Base-by-base conservation (phyloP, 169 alveolate genomes). In the Cryptosporidium bovis region DNA sequence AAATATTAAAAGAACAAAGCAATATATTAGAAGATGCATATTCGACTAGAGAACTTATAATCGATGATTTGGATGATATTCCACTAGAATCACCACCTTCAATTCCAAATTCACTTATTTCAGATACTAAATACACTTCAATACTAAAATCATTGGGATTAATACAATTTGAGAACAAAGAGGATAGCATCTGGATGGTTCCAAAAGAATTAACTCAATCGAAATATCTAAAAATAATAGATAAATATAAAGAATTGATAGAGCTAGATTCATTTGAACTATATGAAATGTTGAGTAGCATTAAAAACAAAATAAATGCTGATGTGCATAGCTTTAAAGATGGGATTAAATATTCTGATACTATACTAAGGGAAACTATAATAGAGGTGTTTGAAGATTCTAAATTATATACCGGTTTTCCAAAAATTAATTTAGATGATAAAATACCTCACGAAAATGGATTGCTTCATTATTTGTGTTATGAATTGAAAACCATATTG, bases 71-170 rank as follows among this genome's bases (percentile, higher is more conserved):
- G 27, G 87, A 60, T 48, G 87, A 77, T n/a, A 77, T 77, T 34
- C 87, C 87, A 34, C 50, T 77, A 13, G 87, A 77, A 31, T 24
- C 64, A 20, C 87, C 87, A 2, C 33, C 87, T 2, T 40, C 51
- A 2, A n/a, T 62, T 1, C 87, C 87, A 7, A 58, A 16, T 62
- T 44, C 77, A 10, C 53, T 77, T 29, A 40, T 77, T 29, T 31
- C 18, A 3, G 77, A 77, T 62, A 6, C 56, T 16, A 62, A n/a
- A 40, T 77, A 77, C 55, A 62, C 18, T 10, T 20, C 29, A 56
- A 34, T 77, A 33, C 4, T 77, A 66, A 24, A 51, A 24, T 34
- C 71, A 18, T 12, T 77, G 50, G 87, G 87, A 44, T 44, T 77
- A 13, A 77, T 58, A 34, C 56, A 60, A 15, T 56, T 56, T 46